These are phyloP conservation scores for Caryopteris hybrid DNA, from an alignment of 305 asterid species.

Conservation along the genomic window DNA sequence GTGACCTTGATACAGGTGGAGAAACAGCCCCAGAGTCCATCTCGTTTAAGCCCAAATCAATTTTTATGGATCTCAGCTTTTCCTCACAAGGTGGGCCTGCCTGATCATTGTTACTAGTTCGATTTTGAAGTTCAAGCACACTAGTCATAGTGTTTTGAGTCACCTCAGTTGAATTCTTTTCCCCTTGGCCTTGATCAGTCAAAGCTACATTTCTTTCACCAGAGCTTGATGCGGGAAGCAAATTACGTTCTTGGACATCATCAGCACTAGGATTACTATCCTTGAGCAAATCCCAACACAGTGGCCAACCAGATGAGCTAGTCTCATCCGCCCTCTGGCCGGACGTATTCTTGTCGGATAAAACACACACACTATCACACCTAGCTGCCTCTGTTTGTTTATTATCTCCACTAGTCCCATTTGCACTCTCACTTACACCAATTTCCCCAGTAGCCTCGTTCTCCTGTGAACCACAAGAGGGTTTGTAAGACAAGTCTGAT, in stretches of 20 bases:
- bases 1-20: constrained; percentile 30
- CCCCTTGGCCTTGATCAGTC: constrained; percentile 33
- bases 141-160: constrained; percentile 25
- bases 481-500: constrained; percentile 32
- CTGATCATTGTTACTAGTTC: constrained; percentile 21
- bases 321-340: constrained; percentile 34
- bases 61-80: constrained; percentile 28
- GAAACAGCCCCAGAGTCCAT: constrained; percentile 30
- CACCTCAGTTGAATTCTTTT: constrained; percentile 17
- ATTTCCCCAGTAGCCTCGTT: constrained; percentile 29
- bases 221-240: constrained; percentile 31
- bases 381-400: constrained; percentile 23
- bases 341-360: constrained; percentile 25
- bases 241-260: constrained; percentile 28
- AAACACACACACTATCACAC: constrained; percentile 16
- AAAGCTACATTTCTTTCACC: constrained; percentile 25
- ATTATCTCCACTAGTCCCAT: constrained; percentile 14
- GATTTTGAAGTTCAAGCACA: constrained; percentile 30
- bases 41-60: constrained; percentile 44
- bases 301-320: constrained; percentile 37
- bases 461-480: constrained; percentile 34
- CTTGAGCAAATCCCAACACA: constrained; percentile 51
- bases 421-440: constrained; percentile 21
- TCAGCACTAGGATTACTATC: constrained; percentile 36
- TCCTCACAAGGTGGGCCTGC: constrained; percentile 45